A percentile compares a stretch with the other conserved stretches of the same genome.
Evolutionary conservation across 768 basidiomycete genomes (phyloP).

Genomic region (Gymnopilus dilepis): DNA sequence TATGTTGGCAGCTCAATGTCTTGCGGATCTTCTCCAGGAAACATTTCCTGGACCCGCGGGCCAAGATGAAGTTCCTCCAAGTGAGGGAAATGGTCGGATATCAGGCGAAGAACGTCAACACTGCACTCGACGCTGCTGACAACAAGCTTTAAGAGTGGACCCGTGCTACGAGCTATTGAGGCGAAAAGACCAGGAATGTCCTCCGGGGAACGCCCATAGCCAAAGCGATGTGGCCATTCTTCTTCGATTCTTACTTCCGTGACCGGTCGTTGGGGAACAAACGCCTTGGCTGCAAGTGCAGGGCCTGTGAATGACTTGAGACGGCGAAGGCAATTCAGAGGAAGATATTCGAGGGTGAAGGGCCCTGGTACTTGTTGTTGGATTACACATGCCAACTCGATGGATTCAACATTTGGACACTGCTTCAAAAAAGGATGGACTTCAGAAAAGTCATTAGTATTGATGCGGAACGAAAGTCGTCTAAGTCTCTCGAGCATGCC

Average conservation of each 20-base stretch:
- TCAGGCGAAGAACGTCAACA: no score
- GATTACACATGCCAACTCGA: neutral
- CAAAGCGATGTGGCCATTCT: neutral
- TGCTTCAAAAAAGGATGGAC: neutral
- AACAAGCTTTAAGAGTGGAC: neutral
- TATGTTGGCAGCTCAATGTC: no score
- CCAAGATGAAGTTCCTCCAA: no score
- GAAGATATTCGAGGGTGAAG: neutral
- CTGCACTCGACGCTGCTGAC: no score
- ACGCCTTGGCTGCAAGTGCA: neutral
- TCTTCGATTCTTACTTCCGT: neutral
- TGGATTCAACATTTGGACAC: neutral
- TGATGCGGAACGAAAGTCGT: neutral
- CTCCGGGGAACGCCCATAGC: neutral
- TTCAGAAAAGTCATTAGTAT: neutral
- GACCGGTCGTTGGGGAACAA: neutral
- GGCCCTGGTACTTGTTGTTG: neutral
- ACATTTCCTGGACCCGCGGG: no score
- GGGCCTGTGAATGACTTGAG: neutral
- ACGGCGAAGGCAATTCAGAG: neutral
- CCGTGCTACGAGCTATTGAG: neutral
- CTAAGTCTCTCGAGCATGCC: neutral
- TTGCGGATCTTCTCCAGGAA: no score
- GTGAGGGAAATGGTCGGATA: no score
- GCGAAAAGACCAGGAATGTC: neutral